Base-by-base conservation (phyloP, 2,329 filamentous ascomycete genomes). In the Trichoderma cornu-damae region DNA sequence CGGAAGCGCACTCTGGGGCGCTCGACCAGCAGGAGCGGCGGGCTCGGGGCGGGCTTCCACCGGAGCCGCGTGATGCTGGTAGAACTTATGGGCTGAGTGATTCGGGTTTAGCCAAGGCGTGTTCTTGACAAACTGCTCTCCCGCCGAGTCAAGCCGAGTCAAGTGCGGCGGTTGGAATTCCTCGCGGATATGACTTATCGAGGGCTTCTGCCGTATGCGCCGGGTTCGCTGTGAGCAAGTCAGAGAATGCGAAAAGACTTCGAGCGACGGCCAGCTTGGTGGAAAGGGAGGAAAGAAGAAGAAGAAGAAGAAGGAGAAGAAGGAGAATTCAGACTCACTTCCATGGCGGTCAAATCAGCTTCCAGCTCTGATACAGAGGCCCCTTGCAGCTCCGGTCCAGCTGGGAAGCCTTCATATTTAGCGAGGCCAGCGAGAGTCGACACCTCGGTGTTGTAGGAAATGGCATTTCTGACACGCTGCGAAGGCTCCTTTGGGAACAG, bases 371-470 rank as follows among this genome's bases (percentile, higher is more conserved):
- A 77, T 20, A 81, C 72, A 35, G 87, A 86, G 24, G 89, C 88
- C 40, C 88, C 82, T 58, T 79, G 79, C 73, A 99, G 87, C 32
- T 89, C 81, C 18, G 94, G 94, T n/a, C 92, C 94, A 30, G 93
- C 92, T 34, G 94, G 94, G 73, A 99, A 99, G 22, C 94, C 94
- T 67, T 96, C 86, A 70, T 96, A 92, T 73, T 96, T 97, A 34
- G 93, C 92, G 51, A 97, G 80, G 35, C 93, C 93, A 5, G 92
- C 87, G 58, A 99, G 76, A 26, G 96, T 84, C 0, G 92, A 96
- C 4, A 99, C 92, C 70, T 99, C 94, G 63, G 88, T 89, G 70
- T 96, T 97, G 75, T 97, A 97, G 46, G 92, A 88, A 49, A 91
- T 82, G 64, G 96, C 92, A 61, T 96, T 89, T 61, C 84, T 81